Evolutionary conservation across 2,329 filamentous ascomycete genomes (phyloP).

Genomic region (Trichoderma sp.): DNA sequence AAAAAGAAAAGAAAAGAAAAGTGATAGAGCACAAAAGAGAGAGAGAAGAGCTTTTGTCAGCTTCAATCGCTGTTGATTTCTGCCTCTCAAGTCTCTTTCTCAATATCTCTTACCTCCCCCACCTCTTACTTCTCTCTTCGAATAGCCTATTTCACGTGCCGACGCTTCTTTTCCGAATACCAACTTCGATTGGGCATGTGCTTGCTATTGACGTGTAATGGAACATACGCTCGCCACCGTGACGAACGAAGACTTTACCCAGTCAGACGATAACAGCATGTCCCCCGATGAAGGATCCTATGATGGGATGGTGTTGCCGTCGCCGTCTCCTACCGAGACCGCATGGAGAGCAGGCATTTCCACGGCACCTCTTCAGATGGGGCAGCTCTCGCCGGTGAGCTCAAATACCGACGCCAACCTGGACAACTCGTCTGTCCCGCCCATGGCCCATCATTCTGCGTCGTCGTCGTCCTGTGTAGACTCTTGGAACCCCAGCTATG

Average conservation of each 20-base stretch:
- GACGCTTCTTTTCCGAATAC: not conserved
- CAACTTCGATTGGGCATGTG: constrained; percentile 38
- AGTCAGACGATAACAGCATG: constrained; percentile 49
- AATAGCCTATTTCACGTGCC: not conserved
- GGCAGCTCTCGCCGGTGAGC: constrained; percentile 57
- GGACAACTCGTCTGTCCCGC: constrained; percentile 43
- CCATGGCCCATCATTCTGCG: constrained; percentile 47
- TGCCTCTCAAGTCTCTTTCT: not conserved
- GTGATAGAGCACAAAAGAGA: not conserved
- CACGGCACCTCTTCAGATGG: constrained; percentile 40
- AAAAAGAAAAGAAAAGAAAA: not conserved
- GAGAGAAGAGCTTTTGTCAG: not conserved
- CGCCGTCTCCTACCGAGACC: constrained; percentile 37
- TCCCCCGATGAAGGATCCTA: constrained; percentile 44
- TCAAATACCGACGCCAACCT: constrained; percentile 48
- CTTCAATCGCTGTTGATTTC: not conserved
- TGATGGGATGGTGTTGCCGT: constrained; percentile 32
- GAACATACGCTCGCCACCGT: constrained; percentile 46
- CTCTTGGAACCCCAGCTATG: constrained; percentile 47
- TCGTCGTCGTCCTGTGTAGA: constrained; percentile 49
- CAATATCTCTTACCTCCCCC: not conserved
- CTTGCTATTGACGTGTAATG: constrained; percentile 50
- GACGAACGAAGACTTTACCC: constrained; percentile 46
- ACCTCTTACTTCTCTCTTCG: not conserved
- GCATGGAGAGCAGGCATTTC: constrained; percentile 32